Conservation (phyloP, 495 filamentous ascomycete genomes). For the Penicillium desertorum region DNA sequence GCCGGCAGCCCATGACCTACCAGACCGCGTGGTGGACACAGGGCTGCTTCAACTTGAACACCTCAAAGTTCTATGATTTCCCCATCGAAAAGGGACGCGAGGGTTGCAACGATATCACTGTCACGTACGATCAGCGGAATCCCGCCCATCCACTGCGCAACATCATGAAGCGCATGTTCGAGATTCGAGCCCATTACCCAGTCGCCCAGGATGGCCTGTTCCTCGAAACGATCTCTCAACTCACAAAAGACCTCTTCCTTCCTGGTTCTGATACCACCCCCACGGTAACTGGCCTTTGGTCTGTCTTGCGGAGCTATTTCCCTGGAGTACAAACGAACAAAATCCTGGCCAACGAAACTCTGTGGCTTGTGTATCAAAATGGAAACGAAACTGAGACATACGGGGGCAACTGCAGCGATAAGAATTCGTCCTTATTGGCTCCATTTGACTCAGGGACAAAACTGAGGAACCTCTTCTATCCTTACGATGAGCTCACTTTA, state of each 20-base stretch:
- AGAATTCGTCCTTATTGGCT: conserved; percentile 38
- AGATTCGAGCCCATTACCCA: conserved; percentile 47
- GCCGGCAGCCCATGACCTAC: conserved; percentile 50
- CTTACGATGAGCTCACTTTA: conserved; percentile 49
- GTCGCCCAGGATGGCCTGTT: conserved; percentile 50
- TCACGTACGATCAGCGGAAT: conserved; percentile 54
- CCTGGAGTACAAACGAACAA: conserved; percentile 35
- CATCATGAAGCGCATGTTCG: conserved; percentile 49
- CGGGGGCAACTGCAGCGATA: conserved; percentile 41
- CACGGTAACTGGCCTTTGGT: conserved; percentile 52
- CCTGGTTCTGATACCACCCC: conserved; percentile 44
- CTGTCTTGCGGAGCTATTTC: conserved; percentile 47
- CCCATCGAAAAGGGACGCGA: conserved; percentile 42
- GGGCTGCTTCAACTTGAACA: conserved; percentile 52
- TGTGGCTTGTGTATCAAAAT: conserved; percentile 54
- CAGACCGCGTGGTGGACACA: conserved; percentile 52
- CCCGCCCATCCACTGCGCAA: conserved; percentile 52
- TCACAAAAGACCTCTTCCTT: conserved; percentile 43
- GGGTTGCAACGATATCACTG: conserved; percentile 49
- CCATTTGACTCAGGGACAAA: conserved; percentile 44
- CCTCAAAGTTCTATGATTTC: conserved; percentile 45
- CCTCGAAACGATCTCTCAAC: conserved; percentile 43
- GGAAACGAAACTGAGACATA: conserved; percentile 44
- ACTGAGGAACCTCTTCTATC: conserved; percentile 52
- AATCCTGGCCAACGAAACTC: conserved; percentile 32